Evolutionary conservation across 441 rosid genomes (phyloP).

Genomic region (Corymbia calophylla): DNA sequence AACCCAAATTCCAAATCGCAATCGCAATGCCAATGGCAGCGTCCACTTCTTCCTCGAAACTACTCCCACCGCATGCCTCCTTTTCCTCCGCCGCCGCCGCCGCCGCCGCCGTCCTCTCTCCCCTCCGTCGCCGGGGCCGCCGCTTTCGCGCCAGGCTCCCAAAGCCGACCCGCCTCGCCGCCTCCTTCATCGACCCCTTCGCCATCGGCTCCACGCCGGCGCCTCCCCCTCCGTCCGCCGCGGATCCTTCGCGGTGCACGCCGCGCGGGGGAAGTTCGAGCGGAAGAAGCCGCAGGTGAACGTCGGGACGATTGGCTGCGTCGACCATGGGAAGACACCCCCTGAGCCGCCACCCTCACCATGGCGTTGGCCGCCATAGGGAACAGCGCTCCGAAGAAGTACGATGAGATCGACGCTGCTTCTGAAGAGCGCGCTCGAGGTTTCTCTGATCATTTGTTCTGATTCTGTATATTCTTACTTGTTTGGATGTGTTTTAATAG

Average conservation of each 20-base stretch:
- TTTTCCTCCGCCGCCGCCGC: background rate
- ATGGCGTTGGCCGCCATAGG: conserved; percentile 85
- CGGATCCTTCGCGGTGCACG: conserved; percentile 49
- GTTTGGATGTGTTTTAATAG: background rate
- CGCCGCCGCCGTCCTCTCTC: background rate
- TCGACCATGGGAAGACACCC: conserved; percentile 95
- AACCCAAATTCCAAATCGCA: background rate
- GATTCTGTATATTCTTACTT: background rate
- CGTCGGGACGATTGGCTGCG: conserved; percentile 91
- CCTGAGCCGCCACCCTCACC: conserved; percentile 79
- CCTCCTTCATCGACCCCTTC: conserved; percentile 30
- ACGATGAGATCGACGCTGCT: conserved; percentile 94
- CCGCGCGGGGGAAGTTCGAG: conserved; percentile 91
- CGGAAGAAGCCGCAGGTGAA: conserved; percentile 89
- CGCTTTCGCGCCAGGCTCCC: conserved; percentile 5
- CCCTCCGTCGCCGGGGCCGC: background rate
- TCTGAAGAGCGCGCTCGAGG: conserved; percentile 88
- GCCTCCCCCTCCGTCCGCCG: conserved; percentile 17
- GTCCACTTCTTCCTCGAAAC: background rate
- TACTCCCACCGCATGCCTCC: background rate
- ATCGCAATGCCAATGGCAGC: background rate
- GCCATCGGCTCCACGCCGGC: conserved; percentile 12
- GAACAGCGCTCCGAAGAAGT: conserved; percentile 62
- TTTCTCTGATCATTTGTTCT: background rate
- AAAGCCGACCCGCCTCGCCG: conserved; percentile 26